Evolutionary conservation across 768 basidiomycete species (phyloP), one percentile per base, ranked within the genome.

Genomic region (Kwoniella europaea): DNA sequence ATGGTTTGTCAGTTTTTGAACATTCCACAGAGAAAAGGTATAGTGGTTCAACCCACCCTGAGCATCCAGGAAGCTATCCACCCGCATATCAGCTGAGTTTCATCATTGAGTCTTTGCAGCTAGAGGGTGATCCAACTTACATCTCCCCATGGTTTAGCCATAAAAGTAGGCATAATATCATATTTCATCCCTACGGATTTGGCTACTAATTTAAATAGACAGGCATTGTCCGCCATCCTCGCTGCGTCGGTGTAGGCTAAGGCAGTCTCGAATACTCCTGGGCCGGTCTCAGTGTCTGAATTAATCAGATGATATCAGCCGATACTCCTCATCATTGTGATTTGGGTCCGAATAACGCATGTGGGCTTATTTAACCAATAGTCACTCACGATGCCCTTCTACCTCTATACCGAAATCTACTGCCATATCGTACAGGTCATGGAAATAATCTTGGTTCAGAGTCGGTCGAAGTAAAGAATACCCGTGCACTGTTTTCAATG

Each of bases 61-160:
- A 94, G 82, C 93, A 95, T 3, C 97, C 97, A 44, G 97, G 95
- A 73, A 98, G 88, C 92, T 97, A 75, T 41, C 5, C 16, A 18
- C 6, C 13, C 12, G 43, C 15, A 54, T n/a, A 29, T 62, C 61
- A 63, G 56, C 43, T 24, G 13, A 43, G n/a, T 58, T 5, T 50
- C 4, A 9, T 46, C 55, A 42, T 24, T 44, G 16, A 22, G 6
- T 35, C 35, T 20, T 3, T 41, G 24, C 43, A 50, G n/a, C 4
- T 4, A 18, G 27, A n/a, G 16, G 59, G n/a, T 5, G 4, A n/a
- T 1, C n/a, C 2, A 59, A 86, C 91, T 79, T 79, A 94, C 94
- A 78, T 93, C 90, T 42, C 90, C 90, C 92, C 93, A 97, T 27
- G 95, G 95, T 78, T 98, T 98, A 0, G 95, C 94, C 96, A 98